A percentile compares a stretch with the other conserved stretches of the same genome.
phyloP scores from a whole-genome alignment of 306 rosid genomes.

The Astragalus membranaceus region DNA sequence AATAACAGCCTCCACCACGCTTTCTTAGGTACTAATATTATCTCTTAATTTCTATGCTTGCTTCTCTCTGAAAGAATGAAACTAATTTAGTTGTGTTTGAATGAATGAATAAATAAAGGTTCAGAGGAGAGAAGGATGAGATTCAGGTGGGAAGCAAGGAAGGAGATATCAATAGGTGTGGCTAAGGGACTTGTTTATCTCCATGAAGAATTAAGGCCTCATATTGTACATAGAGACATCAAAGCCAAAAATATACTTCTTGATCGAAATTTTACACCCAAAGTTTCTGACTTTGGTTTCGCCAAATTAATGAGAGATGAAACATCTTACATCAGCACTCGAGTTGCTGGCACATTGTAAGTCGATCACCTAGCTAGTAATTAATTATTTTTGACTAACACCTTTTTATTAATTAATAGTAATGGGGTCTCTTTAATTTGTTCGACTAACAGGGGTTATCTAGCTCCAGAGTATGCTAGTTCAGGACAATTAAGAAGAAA shows the following conservation, averaged over 20 bases:
- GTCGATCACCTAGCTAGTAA: no score
- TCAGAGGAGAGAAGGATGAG: conserved; percentile 45
- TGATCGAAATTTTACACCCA: conserved; percentile 53
- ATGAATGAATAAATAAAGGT: conserved; percentile 32
- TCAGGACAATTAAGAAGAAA: conserved; percentile 77
- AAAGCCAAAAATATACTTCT: conserved; percentile 83
- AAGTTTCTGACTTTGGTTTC: conserved; percentile 79
- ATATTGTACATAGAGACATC: conserved; percentile 82
- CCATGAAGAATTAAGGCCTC: conserved; percentile 66
- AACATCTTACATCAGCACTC: conserved; percentile 68
- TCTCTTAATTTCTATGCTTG: not conserved
- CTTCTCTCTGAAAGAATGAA: not conserved
- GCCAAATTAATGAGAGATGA: conserved; percentile 61
- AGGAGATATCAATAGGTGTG: conserved; percentile 54
- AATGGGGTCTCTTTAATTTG: no score
- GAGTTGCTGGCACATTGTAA: conserved; percentile 96
- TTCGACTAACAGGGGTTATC: conserved; percentile 55
- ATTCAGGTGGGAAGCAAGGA: conserved; percentile 65
- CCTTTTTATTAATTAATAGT: no score
- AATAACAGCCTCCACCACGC: conserved; percentile 65
- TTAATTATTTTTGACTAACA: no score
- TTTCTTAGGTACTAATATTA: conserved; percentile 43
- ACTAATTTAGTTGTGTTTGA: no score
- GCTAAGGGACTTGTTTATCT: conserved; percentile 74
- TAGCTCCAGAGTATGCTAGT: conserved; percentile 92